Conservation (phyloP, 2,329 filamentous ascomycete genomes). For the Xylariaceae sp. region DNA sequence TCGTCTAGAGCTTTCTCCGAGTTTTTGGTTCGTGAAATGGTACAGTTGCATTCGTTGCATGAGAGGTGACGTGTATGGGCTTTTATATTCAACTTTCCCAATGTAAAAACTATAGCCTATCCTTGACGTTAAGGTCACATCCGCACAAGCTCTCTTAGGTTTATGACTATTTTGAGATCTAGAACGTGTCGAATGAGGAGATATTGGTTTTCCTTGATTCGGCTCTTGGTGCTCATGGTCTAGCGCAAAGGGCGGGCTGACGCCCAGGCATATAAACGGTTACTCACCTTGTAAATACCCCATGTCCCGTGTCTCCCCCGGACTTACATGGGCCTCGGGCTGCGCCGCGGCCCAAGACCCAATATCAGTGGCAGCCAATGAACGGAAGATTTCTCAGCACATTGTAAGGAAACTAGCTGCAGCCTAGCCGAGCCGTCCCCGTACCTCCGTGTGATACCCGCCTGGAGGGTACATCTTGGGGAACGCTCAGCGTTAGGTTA, state of each 20-base stretch:
- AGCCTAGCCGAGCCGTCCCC: constrained; percentile 34
- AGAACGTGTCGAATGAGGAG: constrained; percentile 35
- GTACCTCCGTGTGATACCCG: constrained; percentile 10
- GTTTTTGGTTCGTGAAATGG: constrained; percentile 26
- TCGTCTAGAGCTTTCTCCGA: constrained; percentile 14
- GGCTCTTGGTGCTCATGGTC: constrained; percentile 28
- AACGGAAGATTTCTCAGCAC: constrained; percentile 33
- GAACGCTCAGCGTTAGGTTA: constrained; percentile 15
- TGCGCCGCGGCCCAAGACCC: constrained; percentile 11
- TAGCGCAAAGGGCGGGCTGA: constrained; percentile 24
- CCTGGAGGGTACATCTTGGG: constrained; percentile 8
- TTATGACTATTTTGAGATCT: constrained; percentile 23
- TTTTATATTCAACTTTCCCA: constrained; percentile 14
- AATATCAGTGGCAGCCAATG: constrained; percentile 28
- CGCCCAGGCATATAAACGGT: constrained; percentile 19
- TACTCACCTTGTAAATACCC: constrained; percentile 24
- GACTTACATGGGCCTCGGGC: constrained; percentile 5
- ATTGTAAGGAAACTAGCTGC: constrained; percentile 36
- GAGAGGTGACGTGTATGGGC: constrained; percentile 2
- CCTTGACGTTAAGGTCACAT: constrained; percentile 4
- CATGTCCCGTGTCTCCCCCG: constrained; percentile 24
- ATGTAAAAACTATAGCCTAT: background rate
- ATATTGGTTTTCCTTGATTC: constrained; percentile 25
- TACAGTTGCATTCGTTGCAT: constrained; percentile 14
- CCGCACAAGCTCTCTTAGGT: constrained; percentile 15